A percentile compares a stretch with the other conserved stretches of the same genome.
phyloP scores from a whole-genome alignment of 176 grass and related monocot species.

The Canna indica region DNA sequence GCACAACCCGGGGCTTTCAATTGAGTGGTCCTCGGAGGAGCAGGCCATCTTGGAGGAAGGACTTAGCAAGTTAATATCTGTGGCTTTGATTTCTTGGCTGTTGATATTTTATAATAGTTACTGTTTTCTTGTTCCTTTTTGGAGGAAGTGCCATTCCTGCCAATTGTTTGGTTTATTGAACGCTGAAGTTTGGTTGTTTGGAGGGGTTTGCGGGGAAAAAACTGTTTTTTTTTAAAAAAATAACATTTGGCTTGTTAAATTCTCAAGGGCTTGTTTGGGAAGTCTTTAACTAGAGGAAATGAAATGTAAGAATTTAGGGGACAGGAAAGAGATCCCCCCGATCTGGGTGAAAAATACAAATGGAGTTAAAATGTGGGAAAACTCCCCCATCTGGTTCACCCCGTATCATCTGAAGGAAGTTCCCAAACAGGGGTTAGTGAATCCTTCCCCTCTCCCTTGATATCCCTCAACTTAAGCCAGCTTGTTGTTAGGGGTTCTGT shows the following conservation, averaged over 20 bases:
- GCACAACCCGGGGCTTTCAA: conserved; percentile 20
- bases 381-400: too few species aligned
- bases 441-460: too few species aligned
- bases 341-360: too few species aligned
- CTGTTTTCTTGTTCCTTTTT: background rate
- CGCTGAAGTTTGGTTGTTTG: background rate
- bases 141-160: background rate
- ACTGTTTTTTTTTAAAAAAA: background rate
- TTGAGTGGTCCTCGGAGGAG: conserved; percentile 23
- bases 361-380: too few species aligned
- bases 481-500: too few species aligned
- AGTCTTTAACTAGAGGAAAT: too few species aligned
- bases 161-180: background rate
- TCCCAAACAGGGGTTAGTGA: too few species aligned
- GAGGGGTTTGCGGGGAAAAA: background rate
- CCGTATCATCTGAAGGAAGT: too few species aligned
- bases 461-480: too few species aligned
- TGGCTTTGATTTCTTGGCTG: background rate
- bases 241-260: too few species aligned
- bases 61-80: conserved; percentile 17
- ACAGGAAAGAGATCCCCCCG: too few species aligned
- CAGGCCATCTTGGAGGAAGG: conserved; percentile 21
- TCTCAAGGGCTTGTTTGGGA: background rate
- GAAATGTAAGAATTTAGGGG: too few species aligned
- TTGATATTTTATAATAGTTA: background rate